Conservation (phyloP, 1,284 basidiomycete species). For the Amylostereum areolatum region DNA sequence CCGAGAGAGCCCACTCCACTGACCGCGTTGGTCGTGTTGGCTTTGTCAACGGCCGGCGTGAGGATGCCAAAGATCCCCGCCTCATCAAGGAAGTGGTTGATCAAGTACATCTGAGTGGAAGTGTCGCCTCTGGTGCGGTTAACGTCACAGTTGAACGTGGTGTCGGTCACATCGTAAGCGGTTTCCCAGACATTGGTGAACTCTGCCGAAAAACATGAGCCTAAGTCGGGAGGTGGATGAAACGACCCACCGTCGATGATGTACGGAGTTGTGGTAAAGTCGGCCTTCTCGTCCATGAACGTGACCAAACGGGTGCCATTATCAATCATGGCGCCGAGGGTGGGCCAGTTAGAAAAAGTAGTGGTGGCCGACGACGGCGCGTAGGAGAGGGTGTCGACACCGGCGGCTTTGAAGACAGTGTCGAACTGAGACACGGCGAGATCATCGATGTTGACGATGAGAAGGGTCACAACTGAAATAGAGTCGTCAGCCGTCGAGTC, state of each 20-base stretch:
- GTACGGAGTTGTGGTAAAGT: conserved; percentile 70
- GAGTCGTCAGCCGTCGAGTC: conserved; percentile 5
- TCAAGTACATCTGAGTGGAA: conserved; percentile 70
- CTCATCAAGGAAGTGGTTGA: conserved; percentile 89
- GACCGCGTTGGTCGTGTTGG: conserved; percentile 73
- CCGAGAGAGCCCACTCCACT: conserved; percentile 71
- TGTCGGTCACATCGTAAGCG: conserved; percentile 72
- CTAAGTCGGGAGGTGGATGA: conserved; percentile 1
- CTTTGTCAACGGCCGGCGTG: conserved; percentile 59
- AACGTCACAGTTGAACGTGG: conserved; percentile 79
- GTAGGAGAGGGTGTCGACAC: conserved; percentile 70
- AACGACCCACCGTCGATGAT: conserved; percentile 69
- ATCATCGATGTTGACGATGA: conserved; percentile 84
- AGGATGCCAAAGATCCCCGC: conserved; percentile 48
- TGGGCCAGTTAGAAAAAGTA: conserved; percentile 72
- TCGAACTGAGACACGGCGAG: conserved; percentile 55
- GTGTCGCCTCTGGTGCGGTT: conserved; percentile 73
- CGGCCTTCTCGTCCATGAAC: conserved; percentile 80
- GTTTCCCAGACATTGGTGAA: conserved; percentile 94
- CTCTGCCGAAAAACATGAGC: conserved; percentile 38
- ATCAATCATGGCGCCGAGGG: conserved; percentile 77
- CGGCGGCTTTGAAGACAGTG: conserved; percentile 64
- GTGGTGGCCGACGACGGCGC: conserved; percentile 56
- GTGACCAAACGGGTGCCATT: conserved; percentile 72
- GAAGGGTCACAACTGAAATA: conserved; percentile 67